Percentiles rank a stretch among this genome's conserved stretches.
phyloP scores from a whole-genome alignment of 164 flowering plant genomes.

The Taxillus chinensis region DNA sequence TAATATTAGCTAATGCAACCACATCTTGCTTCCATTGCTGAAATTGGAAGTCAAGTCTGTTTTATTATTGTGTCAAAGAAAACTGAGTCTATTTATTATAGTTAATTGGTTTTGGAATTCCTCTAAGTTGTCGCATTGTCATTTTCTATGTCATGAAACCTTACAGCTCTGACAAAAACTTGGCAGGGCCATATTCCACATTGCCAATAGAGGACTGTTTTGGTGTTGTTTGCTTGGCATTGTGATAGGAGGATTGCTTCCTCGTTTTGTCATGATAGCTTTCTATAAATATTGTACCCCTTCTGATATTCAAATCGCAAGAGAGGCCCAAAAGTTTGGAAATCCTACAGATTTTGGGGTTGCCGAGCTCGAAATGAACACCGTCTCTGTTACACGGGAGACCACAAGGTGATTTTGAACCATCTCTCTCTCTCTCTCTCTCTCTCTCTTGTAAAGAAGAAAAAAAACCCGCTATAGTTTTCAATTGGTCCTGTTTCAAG shows the following conservation, averaged over 20 bases:
- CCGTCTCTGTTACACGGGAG: constrained; percentile 20
- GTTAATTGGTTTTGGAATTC: no score
- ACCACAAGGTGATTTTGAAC: constrained; percentile 12
- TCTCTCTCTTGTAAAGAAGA: not conserved
- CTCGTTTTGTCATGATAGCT: constrained; percentile 66
- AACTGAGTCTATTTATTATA: no score
- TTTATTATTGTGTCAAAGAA: no score
- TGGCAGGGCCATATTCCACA: constrained; percentile 76
- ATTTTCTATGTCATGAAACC: no score
- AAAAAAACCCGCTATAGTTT: not conserved
- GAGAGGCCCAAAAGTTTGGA: constrained; percentile 71
- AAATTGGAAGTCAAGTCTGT: no score
- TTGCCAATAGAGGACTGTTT: constrained; percentile 31
- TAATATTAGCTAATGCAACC: no score
- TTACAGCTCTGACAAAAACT: not conserved
- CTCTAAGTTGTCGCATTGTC: no score
- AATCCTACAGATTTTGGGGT: constrained; percentile 18
- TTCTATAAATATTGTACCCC: constrained; percentile 42
- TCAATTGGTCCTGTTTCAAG: no score
- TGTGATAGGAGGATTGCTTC: constrained; percentile 46
- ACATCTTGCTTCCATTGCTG: no score
- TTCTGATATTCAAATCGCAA: constrained; percentile 61
- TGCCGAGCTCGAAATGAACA: constrained; percentile 54
- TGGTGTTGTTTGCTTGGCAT: constrained; percentile 74
- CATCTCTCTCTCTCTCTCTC: no score